Evolutionary conservation across 2,329 filamentous ascomycete species (phyloP).

Genomic region (Penicillium glabrum): DNA sequence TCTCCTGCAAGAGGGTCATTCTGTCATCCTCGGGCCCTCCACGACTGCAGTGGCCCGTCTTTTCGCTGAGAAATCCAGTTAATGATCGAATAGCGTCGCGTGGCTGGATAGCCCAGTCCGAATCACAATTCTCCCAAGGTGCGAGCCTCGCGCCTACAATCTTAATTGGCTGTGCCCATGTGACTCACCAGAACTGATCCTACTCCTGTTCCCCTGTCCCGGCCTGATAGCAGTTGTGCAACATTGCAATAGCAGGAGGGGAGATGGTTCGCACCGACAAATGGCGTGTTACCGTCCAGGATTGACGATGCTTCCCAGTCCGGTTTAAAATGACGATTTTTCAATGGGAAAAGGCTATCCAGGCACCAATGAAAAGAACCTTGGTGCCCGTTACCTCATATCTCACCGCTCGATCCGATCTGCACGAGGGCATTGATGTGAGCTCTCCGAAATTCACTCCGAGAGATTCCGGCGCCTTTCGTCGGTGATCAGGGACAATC

Average conservation of each 20-base stretch:
- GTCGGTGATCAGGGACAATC: not conserved
- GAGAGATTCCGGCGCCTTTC: not conserved
- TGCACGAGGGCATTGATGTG: not conserved
- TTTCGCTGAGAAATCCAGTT: not conserved
- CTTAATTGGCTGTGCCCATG: not conserved
- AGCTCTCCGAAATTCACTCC: not conserved
- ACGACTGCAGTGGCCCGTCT: slow-evolving; percentile 16
- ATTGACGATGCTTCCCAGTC: slow-evolving; percentile 5
- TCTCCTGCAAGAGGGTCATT: slow-evolving; percentile 12
- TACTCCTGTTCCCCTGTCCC: not conserved
- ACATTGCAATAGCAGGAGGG: slow-evolving; percentile 7
- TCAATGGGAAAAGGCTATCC: not conserved
- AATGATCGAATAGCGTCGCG: slow-evolving; percentile 6
- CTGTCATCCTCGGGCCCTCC: slow-evolving; percentile 17
- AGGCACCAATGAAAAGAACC: not conserved
- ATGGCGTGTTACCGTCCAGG: slow-evolving; percentile 10
- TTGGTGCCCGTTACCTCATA: not conserved
- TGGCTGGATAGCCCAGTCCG: slow-evolving; percentile 13
- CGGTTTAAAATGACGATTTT: slow-evolving; percentile 10
- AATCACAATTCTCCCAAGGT: slow-evolving; percentile 7
- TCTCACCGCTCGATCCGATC: not conserved
- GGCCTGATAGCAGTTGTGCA: slow-evolving; percentile 7
- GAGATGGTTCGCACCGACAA: slow-evolving; percentile 11
- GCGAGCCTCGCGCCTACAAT: not conserved
- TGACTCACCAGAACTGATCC: not conserved